Evolutionary conservation across 2,329 filamentous ascomycete species (phyloP).

Genomic region (Cladophialophora bantiana): DNA sequence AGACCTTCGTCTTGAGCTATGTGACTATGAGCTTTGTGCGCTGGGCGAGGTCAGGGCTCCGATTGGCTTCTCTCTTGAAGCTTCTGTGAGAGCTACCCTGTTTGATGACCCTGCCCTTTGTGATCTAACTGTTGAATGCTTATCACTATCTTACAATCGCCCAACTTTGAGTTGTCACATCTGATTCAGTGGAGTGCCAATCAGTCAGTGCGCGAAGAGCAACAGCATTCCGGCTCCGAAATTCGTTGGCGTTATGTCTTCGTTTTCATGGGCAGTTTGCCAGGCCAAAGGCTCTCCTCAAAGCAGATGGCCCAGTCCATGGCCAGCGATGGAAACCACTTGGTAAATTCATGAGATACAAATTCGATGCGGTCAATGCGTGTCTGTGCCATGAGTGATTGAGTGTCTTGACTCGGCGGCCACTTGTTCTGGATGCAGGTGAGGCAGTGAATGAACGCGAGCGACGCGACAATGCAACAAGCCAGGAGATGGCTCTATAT

Average conservation of each 20-base stretch:
- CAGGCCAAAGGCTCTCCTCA: conserved; percentile 27
- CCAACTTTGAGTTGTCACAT: conserved; percentile 42
- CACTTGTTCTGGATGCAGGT: neutral
- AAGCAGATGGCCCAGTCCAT: conserved; percentile 18
- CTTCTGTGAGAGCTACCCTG: neutral
- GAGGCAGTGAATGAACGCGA: neutral
- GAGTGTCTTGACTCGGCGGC: neutral
- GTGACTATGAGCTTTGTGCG: no score
- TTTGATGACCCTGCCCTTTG: neutral
- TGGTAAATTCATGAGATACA: conserved; percentile 32
- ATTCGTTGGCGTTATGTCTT: conserved; percentile 36
- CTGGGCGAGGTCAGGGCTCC: no score
- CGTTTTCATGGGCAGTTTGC: conserved; percentile 27
- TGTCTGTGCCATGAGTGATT: neutral
- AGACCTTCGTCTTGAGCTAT: no score
- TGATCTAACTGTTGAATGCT: neutral
- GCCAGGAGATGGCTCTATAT: neutral
- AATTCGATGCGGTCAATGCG: conserved; percentile 4
- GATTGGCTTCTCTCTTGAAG: neutral
- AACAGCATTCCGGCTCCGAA: conserved; percentile 31
- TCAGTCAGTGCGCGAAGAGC: conserved; percentile 42
- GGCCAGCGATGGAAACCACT: conserved; percentile 30
- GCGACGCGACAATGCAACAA: neutral
- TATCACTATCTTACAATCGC: conserved; percentile 27
- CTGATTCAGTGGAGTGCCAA: conserved; percentile 40